Percentiles rank a stretch among this genome's conserved stretches.
These are phyloP conservation scores for Neocucurbitaria cava DNA, from an alignment of 2,329 filamentous ascomycete species.

Conservation along the genomic window DNA sequence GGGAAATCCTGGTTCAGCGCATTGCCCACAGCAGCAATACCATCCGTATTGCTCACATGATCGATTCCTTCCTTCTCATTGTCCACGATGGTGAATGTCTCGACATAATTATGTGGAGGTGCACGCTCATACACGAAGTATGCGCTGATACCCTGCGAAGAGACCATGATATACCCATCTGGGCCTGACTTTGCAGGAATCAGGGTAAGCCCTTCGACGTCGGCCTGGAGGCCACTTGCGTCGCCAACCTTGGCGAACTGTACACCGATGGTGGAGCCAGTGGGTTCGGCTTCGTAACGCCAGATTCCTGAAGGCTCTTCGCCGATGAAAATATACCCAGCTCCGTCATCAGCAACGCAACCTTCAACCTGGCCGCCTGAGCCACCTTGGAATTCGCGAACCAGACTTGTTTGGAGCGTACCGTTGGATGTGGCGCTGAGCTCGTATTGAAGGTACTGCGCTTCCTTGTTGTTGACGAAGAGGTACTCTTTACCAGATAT, in stretches of 20 bases:
- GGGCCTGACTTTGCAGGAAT: constrained; percentile 55
- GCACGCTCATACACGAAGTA: constrained; percentile 61
- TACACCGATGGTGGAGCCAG: constrained; percentile 44
- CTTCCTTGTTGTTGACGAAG: constrained; percentile 63
- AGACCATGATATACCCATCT: constrained; percentile 60
- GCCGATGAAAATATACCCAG: constrained; percentile 60
- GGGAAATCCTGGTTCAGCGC: constrained; percentile 49
- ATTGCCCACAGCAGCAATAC: constrained; percentile 57
- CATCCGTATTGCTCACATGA: constrained; percentile 62
- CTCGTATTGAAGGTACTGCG: constrained; percentile 63
- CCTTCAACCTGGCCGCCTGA: constrained; percentile 63
- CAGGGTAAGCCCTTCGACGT: constrained; percentile 63
- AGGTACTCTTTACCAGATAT: constrained; percentile 59
- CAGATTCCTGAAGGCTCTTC: constrained; percentile 62
- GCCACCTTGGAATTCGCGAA: constrained; percentile 60
- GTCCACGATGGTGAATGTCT: constrained; percentile 57
- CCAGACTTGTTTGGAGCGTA: constrained; percentile 55
- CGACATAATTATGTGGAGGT: constrained; percentile 58
- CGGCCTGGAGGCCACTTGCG: constrained; percentile 55
- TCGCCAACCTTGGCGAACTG: constrained; percentile 55
- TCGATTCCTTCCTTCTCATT: constrained; percentile 55
- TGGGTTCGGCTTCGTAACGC: constrained; percentile 61
- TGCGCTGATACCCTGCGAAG: constrained; percentile 61
- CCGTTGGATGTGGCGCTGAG: constrained; percentile 50
- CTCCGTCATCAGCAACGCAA: constrained; percentile 61